Evolutionary conservation across 108 stramenopile species (phyloP), one percentile per base, ranked within the genome.

Genomic region (Nitzschia sp.): DNA sequence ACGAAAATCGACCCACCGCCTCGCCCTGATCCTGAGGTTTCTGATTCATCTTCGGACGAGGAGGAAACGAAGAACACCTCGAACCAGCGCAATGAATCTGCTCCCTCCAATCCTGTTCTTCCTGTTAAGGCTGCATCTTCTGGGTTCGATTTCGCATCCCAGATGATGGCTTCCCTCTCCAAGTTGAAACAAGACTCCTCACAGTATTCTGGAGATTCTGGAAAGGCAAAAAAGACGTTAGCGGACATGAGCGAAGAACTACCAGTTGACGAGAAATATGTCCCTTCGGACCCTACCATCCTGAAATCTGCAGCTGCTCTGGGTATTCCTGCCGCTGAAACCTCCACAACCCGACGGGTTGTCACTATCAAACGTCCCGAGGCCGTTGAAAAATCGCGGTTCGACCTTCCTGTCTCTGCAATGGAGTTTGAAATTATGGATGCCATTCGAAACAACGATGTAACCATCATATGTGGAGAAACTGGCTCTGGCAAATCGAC

Each of bases 381-480:
- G 0, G 81, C 65, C 8, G 75, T 96, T 10, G 79, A 84, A 56
- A 82, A 76, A 22, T 63, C 73, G 9, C 90, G 98, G 37, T 90
- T 76, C 65, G 82, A 93, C 67, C 80, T 99, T 10, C 98, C 98
- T 3, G 96, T 97, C n/a, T 89, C 93, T 43, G 86, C 85, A 5
- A 97, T 98, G 97, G 98, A 99, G 72, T 96, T 88, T 73, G 98
- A 99, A 80, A 95, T 99, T 64, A 83, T 98, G 63, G 98, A 99
- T 75, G 90, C 94, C 0, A 81, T 99, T 46, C 80, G 89, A 12
- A 75, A 84, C 51, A 86, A 97, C 67, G 96, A 95, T 77, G 91
- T 93, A 41, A 80, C 96, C 5, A 91, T 99, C 60, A 58, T 99
- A 8, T 97, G 96, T 70, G 94, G 92, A 41, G 94, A 95, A 66